phyloP scores from a whole-genome alignment of 2,329 filamentous ascomycete genomes.

The Huntiella moniliformis region DNA sequence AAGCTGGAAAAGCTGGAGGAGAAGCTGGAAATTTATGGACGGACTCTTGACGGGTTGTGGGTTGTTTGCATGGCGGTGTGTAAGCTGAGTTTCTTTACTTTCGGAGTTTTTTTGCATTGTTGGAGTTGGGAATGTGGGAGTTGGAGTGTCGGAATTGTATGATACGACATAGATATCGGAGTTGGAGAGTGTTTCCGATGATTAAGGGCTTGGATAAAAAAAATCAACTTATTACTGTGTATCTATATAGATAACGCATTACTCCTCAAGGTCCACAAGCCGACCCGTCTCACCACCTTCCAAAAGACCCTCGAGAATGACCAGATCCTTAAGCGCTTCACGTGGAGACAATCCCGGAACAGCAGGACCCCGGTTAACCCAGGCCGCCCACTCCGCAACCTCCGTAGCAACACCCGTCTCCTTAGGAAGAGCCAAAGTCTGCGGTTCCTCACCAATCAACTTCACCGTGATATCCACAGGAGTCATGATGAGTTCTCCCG shows the following conservation, averaged over 20 bases:
- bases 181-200: no score
- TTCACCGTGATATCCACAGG: slow-evolving; percentile 26
- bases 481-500: slow-evolving; percentile 32
- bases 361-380: slow-evolving; percentile 26
- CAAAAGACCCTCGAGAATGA: slow-evolving; percentile 28
- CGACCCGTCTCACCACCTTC: slow-evolving; percentile 9
- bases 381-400: slow-evolving; percentile 40
- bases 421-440: slow-evolving; percentile 15
- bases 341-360: slow-evolving; percentile 35
- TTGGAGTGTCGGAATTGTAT: no score
- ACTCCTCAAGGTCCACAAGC: neutral
- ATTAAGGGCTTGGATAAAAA: neutral
- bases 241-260: neutral
- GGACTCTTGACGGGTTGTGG: no score
- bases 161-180: no score
- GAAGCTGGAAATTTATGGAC: no score
- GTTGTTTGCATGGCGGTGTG: no score
- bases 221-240: no score
- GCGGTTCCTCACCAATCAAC: slow-evolving; percentile 15
- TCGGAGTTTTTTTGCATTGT: no score
- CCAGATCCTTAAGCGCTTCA: slow-evolving; percentile 41
- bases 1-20: no score
- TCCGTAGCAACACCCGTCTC: slow-evolving; percentile 38
- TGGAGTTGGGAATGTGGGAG: no score
- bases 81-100: no score